A percentile compares a stretch with the other conserved stretches of the same genome.
phyloP scores from a whole-genome alignment of 2,329 filamentous ascomycete species.

The Lizonia empirigonia region DNA sequence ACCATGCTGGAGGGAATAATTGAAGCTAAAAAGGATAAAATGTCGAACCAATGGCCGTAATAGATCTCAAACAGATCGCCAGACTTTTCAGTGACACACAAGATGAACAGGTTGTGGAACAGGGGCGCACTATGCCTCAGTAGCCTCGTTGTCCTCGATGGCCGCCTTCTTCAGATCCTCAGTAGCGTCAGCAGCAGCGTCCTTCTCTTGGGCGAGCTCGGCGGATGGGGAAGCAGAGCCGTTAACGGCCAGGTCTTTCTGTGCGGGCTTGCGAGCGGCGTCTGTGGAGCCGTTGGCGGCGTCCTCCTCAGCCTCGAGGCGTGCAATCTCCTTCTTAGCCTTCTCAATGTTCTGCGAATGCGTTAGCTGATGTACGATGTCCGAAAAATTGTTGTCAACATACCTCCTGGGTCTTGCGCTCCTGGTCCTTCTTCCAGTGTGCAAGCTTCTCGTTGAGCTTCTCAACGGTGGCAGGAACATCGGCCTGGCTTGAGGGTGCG shows the following conservation, averaged over 20 bases:
- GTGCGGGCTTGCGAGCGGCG: slow-evolving; percentile 59
- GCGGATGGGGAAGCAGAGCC: slow-evolving; percentile 58
- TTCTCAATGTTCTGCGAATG: slow-evolving; percentile 84
- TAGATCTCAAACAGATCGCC: slow-evolving; percentile 26
- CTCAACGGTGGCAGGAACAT: slow-evolving; percentile 79
- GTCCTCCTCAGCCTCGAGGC: slow-evolving; percentile 74
- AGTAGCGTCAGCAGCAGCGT: slow-evolving; percentile 63
- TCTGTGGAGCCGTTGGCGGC: slow-evolving; percentile 61
- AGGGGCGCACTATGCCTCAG: slow-evolving; percentile 30
- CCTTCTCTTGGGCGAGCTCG: slow-evolving; percentile 62
- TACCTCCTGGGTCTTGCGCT: slow-evolving; percentile 87
- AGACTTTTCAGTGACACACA: slow-evolving; percentile 20
- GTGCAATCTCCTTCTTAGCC: slow-evolving; percentile 93
- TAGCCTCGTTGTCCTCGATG: slow-evolving; percentile 58
- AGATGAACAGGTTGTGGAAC: slow-evolving; percentile 1
- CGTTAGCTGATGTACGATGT: not conserved
- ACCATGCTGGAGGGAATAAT: slow-evolving; percentile 25
- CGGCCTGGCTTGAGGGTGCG: slow-evolving; percentile 82
- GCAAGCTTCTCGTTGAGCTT: slow-evolving; percentile 92
- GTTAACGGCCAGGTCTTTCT: slow-evolving; percentile 59
- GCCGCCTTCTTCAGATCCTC: slow-evolving; percentile 66
- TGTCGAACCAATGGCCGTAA: slow-evolving; percentile 26
- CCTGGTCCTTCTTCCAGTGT: slow-evolving; percentile 90
- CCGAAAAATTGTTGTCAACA: slow-evolving; percentile 45
- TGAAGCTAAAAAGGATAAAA: slow-evolving; percentile 21